A percentile compares a stretch with the other conserved stretches of the same genome.
Evolutionary conservation across 441 rosid species (phyloP).

Genomic region (Euphorbia corollata): DNA sequence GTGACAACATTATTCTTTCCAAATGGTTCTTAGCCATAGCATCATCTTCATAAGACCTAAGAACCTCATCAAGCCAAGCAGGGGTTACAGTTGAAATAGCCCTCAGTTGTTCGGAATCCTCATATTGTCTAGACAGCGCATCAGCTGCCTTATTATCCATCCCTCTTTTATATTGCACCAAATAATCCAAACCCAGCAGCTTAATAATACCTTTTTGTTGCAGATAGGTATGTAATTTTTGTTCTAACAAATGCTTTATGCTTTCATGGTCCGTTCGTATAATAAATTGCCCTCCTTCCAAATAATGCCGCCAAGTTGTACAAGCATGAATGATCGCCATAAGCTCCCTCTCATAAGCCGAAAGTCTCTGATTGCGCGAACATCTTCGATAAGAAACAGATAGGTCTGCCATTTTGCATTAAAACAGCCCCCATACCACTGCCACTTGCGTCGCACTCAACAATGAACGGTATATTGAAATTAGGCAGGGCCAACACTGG

Average conservation of each 20-base stretch:
- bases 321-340: neutral
- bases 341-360: neutral
- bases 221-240: too few species aligned
- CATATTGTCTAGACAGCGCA: too few species aligned
- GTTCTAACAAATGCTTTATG: neutral
- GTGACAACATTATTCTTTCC: neutral
- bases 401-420: too few species aligned
- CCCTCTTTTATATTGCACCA: too few species aligned
- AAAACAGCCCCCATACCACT: neutral
- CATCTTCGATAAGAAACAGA: too few species aligned
- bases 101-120: too few species aligned
- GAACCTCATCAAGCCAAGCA: too few species aligned
- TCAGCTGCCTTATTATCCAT: too few species aligned
- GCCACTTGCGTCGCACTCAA: neutral
- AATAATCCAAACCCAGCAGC: neutral
- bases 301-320: neutral
- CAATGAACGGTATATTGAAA: neutral
- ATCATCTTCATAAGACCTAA: too few species aligned
- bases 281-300: too few species aligned
- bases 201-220: neutral
- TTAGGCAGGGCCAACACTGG: neutral
- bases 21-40: too few species aligned
- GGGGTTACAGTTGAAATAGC: too few species aligned
- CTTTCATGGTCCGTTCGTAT: neutral
- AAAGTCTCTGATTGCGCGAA: neutral